phyloP scores from a whole-genome alignment of 257 asterid species.

The Penstemon eatonii region DNA sequence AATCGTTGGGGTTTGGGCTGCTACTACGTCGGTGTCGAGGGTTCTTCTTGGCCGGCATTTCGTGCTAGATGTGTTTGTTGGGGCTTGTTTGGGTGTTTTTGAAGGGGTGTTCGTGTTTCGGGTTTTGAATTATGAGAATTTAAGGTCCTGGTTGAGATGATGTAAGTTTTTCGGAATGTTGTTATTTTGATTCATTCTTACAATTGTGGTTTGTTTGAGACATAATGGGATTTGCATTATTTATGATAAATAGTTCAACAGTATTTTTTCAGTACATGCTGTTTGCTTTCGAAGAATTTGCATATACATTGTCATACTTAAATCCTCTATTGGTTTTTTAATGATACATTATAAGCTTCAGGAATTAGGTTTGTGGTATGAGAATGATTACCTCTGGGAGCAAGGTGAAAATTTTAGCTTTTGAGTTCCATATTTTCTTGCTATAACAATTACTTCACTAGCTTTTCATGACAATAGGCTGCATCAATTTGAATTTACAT shows the following conservation, averaged over 20 bases:
- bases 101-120: slow-evolving; percentile 63
- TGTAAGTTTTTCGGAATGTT: slow-evolving; percentile 39
- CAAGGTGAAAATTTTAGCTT: not conserved
- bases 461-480: too few species aligned
- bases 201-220: not conserved
- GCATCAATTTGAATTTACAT: not conserved
- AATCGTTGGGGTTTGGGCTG: slow-evolving; percentile 62
- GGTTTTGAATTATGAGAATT: slow-evolving; percentile 45
- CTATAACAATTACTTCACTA: too few species aligned
- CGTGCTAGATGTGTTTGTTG: slow-evolving; percentile 69
- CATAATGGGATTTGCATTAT: not conserved
- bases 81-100: slow-evolving; percentile 62
- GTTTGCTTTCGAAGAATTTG: slow-evolving; percentile 6
- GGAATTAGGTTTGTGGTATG: not conserved
- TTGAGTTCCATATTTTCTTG: not conserved
- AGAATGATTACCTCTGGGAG: not conserved
- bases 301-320: not conserved
- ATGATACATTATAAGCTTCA: not conserved
- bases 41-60: slow-evolving; percentile 84
- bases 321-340: not conserved
- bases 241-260: too few species aligned
- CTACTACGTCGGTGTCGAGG: slow-evolving; percentile 59
- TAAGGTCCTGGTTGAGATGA: slow-evolving; percentile 42
- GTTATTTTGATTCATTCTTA: not conserved
- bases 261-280: too few species aligned